Evolutionary conservation across 371 early-diverging fungal species (phyloP).

Genomic region (Syncephalastrum contaminatum): DNA sequence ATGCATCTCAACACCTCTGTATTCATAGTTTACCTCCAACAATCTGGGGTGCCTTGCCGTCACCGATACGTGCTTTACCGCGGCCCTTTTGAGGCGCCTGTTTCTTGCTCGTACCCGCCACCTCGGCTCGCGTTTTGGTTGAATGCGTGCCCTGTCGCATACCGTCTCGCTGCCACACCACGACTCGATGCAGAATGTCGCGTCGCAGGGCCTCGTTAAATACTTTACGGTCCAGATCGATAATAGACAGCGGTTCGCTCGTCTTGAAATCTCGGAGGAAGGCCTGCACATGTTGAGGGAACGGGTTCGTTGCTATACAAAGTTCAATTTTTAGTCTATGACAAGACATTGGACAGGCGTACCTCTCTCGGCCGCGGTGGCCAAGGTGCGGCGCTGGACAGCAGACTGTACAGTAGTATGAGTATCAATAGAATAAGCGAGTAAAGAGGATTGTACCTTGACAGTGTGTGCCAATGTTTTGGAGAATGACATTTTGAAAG

Average conservation of each 20-base stretch:
- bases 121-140: slow-evolving; percentile 81
- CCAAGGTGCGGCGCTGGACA: slow-evolving; percentile 5
- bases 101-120: slow-evolving; percentile 82
- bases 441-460: too few species aligned
- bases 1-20: neutral
- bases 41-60: slow-evolving; percentile 84
- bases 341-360: neutral
- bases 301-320: slow-evolving; percentile 2
- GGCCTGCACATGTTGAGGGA: slow-evolving; percentile 62
- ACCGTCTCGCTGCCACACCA: slow-evolving; percentile 80
- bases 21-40: slow-evolving; percentile 70
- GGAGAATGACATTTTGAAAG: too few species aligned
- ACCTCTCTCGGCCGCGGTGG: slow-evolving; percentile 8
- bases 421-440: neutral
- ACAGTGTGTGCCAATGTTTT: too few species aligned
- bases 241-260: slow-evolving; percentile 70
- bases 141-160: slow-evolving; percentile 86
- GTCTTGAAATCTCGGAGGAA: slow-evolving; percentile 82
- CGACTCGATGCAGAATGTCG: slow-evolving; percentile 87
- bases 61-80: slow-evolving; percentile 89
- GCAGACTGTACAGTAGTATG: neutral
- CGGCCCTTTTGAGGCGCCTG: slow-evolving; percentile 89
- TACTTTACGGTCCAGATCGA: slow-evolving; percentile 72
- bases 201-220: slow-evolving; percentile 81
- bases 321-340: neutral